phyloP scores from a whole-genome alignment of 2,329 filamentous ascomycete genomes.

The Mariannaea sp. region DNA sequence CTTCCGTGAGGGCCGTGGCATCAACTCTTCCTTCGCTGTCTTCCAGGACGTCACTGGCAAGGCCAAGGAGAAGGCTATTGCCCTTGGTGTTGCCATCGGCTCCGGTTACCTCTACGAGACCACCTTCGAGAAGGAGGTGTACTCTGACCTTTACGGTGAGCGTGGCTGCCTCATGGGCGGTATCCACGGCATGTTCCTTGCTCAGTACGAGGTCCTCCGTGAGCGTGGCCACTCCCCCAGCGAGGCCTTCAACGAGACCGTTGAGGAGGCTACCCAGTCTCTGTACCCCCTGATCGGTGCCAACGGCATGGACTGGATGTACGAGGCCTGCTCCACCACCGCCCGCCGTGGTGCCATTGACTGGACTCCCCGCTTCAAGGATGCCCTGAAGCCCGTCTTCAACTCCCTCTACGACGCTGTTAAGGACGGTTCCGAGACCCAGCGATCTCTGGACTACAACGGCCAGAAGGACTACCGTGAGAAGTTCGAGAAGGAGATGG shows the following conservation, averaged over 20 bases:
- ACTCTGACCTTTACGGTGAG: slow-evolving; percentile 99
- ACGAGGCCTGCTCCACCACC: slow-evolving; percentile 98
- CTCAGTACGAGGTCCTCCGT: slow-evolving; percentile 99
- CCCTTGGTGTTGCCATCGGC: slow-evolving; percentile 95
- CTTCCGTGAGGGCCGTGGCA: slow-evolving; percentile 98
- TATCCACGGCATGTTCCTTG: slow-evolving; percentile 99
- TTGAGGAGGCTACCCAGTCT: slow-evolving; percentile 98
- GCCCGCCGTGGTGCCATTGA: slow-evolving; percentile 98
- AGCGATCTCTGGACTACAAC: slow-evolving; percentile 98
- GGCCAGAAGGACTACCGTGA: slow-evolving; percentile 92
- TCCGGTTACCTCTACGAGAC: slow-evolving; percentile 99
- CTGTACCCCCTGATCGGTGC: slow-evolving; percentile 96
- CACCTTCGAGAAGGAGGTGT: slow-evolving; percentile 99
- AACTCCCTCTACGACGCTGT: slow-evolving; percentile 95
- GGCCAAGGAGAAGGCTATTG: slow-evolving; percentile 96
- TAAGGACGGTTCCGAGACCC: slow-evolving; percentile 87
- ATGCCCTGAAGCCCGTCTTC: slow-evolving; percentile 97
- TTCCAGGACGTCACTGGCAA: slow-evolving; percentile 98
- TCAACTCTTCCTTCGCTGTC: slow-evolving; percentile 99
- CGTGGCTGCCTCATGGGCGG: slow-evolving; percentile 99
- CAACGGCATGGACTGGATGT: slow-evolving; percentile 99
- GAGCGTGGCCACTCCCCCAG: slow-evolving; percentile 97
- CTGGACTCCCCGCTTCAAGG: slow-evolving; percentile 98
- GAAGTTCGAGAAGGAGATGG: slow-evolving; percentile 97
- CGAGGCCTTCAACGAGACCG: slow-evolving; percentile 99